Base-by-base conservation (phyloP, 495 filamentous ascomycete species). In the Physcia stellaris region DNA sequence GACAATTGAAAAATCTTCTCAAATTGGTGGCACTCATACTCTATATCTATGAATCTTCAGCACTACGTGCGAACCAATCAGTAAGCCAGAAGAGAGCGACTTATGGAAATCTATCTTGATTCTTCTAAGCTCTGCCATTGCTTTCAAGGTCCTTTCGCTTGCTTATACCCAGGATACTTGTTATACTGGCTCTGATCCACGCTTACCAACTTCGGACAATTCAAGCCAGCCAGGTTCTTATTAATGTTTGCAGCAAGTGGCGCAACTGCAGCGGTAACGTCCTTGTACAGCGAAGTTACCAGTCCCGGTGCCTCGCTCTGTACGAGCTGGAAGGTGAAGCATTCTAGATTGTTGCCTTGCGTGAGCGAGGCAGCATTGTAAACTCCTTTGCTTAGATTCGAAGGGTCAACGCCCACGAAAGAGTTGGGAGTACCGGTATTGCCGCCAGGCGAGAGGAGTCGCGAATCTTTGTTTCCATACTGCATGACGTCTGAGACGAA, bases 381-480 rank as follows among this genome's bases (percentile, higher is more conserved):
- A 10, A 68, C 57, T 4, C 71, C 72, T 4, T 63, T 64, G 5
- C 69, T 75, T 20, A 77, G 23, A 35, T 64, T 51, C 0, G 45
- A 47, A 2, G 65, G 30, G 43, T 76, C 60, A 35, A 75, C 44
- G 11, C 67, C 63, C n/a, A 59, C 56, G 48, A 77, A 79, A 31
- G 63, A 64, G 52, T 79, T 67, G 4, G 67, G 58, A 1, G 51
- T 62, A 4, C 71, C 71, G 6, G 61, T 63, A 51, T 79, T 79
- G 24, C 73, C 72, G 27, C 75, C 75, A 26, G 75, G 44, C 32
- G 52, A 56, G 26, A 57, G 40, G 41, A 62, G 42, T 24, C 51
- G 30, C 0, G 55, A 52, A 9, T 42, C 39, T n/a, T 23, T 34
- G 10, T 43, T 4, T 4, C 38, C 54, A 48, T 43, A 63, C 46